Evolutionary conservation across 495 filamentous ascomycete genomes (phyloP).

Genomic region (Aspergillus ellipticus): DNA sequence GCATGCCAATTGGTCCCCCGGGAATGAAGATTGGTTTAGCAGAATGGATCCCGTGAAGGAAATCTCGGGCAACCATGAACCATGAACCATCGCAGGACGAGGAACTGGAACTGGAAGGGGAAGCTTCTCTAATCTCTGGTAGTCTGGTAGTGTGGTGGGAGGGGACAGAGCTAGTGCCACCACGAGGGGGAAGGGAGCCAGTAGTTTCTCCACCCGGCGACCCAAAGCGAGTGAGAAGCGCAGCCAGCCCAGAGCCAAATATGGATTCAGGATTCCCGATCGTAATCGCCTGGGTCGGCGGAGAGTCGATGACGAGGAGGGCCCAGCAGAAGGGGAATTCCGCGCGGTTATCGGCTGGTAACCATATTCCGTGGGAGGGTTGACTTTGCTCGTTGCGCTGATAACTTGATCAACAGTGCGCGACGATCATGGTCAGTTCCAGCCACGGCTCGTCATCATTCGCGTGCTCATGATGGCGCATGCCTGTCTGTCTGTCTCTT

Average conservation of each 20-base stretch:
- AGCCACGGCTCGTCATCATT: not conserved
- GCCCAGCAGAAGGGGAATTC: not conserved
- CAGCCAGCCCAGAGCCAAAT: not conserved
- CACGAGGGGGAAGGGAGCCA: not conserved
- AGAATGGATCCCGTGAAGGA: not conserved
- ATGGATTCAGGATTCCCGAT: constrained; percentile 1
- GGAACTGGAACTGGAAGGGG: not conserved
- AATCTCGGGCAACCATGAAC: not conserved
- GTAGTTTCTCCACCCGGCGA: not conserved
- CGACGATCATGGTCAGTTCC: not conserved
- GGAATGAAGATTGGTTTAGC: constrained; percentile 5
- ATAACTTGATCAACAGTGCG: not conserved
- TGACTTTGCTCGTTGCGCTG: too few relatives aligned
- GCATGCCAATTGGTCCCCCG: constrained; percentile 9
- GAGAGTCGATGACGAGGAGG: constrained; percentile 5
- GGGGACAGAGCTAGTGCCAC: not conserved
- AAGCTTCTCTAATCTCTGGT: too few relatives aligned
- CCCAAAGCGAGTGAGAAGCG: not conserved
- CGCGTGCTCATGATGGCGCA: too few relatives aligned
- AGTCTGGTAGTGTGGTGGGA: too few relatives aligned
- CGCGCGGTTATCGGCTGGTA: not conserved
- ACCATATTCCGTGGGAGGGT: not conserved
- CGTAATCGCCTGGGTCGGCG: not conserved
- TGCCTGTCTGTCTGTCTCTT: too few relatives aligned
- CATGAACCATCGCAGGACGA: not conserved